Conservation (phyloP, 2,329 filamentous ascomycete species). For the Trichoderma citrinoviride region DNA sequence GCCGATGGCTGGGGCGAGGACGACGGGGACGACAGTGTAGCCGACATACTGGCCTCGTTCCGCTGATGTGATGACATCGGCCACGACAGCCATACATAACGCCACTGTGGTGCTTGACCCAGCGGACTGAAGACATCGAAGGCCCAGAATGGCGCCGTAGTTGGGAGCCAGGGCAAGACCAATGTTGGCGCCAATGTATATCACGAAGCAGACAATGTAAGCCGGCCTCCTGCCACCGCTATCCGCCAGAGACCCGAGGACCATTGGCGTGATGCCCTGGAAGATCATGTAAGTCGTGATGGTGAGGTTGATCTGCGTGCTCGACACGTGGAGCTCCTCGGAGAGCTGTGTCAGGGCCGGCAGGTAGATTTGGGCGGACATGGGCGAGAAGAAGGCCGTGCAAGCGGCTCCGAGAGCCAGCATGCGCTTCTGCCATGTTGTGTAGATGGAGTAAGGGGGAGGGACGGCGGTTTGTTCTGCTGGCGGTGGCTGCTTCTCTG, state of each 20-base stretch:
- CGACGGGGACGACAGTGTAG: constrained; percentile 46
- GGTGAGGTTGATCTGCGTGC: constrained; percentile 47
- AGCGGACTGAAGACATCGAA: constrained; percentile 56
- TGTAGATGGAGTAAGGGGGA: constrained; percentile 39
- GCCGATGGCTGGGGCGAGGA: constrained; percentile 49
- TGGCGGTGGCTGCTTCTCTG: constrained; percentile 24
- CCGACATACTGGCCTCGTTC: constrained; percentile 62
- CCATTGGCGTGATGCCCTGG: constrained; percentile 57
- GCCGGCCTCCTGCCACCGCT: constrained; percentile 52
- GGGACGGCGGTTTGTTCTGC: constrained; percentile 3
- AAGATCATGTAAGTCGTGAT: constrained; percentile 59
- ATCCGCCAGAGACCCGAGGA: constrained; percentile 57
- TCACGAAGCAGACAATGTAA: constrained; percentile 51
- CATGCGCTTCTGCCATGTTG: constrained; percentile 40
- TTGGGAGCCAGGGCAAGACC: constrained; percentile 50
- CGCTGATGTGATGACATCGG: constrained; percentile 60
- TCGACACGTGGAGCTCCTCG: constrained; percentile 44
- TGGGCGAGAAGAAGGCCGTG: constrained; percentile 45
- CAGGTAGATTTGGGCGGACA: constrained; percentile 53
- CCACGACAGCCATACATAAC: constrained; percentile 56
- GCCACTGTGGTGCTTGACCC: constrained; percentile 60
- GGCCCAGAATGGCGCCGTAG: constrained; percentile 50
- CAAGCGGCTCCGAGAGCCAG: constrained; percentile 41
- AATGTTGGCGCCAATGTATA: constrained; percentile 55
- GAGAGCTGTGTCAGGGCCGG: constrained; percentile 51